These are phyloP conservation scores for Triadica sebifera DNA, from an alignment of 345 rosid species.

Conservation along the genomic window DNA sequence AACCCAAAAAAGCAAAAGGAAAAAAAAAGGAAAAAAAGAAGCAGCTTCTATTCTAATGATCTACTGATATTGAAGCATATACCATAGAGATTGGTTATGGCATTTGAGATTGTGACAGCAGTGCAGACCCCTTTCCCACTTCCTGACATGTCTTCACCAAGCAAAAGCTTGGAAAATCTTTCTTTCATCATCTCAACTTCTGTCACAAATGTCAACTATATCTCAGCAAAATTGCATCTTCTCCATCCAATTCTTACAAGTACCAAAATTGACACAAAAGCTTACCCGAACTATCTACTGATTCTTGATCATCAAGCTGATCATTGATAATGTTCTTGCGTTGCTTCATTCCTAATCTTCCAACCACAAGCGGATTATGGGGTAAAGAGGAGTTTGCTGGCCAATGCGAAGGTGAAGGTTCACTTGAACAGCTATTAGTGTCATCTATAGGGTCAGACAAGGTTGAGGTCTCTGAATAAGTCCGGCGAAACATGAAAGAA, in stretches of 20 bases:
- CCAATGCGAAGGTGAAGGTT: constrained; percentile 64
- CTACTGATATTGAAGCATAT: background rate
- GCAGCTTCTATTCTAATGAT: no score
- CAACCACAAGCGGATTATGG: constrained; percentile 20
- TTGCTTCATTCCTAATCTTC: constrained; percentile 37
- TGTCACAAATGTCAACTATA: constrained; percentile 20
- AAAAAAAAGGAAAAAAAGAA: background rate
- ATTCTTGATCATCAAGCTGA: constrained; percentile 45
- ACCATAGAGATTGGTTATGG: constrained; percentile 96
- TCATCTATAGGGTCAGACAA: constrained; percentile 61
- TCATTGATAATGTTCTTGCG: constrained; percentile 27
- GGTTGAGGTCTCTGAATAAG: constrained; percentile 64
- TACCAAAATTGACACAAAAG: background rate
- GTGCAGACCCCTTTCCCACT: constrained; percentile 93
- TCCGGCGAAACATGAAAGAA: constrained; percentile 52
- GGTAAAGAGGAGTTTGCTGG: constrained; percentile 36
- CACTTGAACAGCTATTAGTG: constrained; percentile 47
- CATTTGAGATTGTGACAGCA: constrained; percentile 81
- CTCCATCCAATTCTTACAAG: background rate
- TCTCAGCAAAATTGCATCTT: background rate
- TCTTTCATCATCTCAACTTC: constrained; percentile 89
- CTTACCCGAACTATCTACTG: constrained; percentile 51
- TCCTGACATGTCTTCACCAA: constrained; percentile 98
- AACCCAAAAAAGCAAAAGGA: background rate
- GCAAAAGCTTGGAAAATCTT: constrained; percentile 81